Conservation (phyloP, 495 filamentous ascomycete species). For the Chaetomium tenue region DNA sequence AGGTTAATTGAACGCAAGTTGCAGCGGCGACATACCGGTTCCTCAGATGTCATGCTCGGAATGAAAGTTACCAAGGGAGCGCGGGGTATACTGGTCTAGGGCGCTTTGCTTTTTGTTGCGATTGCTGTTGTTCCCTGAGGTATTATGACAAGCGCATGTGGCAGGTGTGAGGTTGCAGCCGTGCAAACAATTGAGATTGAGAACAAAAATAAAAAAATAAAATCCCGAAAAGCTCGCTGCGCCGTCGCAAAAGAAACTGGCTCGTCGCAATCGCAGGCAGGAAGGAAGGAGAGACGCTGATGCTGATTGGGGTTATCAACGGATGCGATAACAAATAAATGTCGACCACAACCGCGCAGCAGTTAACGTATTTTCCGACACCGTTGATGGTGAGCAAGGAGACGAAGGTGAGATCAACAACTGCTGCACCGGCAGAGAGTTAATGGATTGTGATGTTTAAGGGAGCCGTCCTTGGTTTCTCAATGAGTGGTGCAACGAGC, state of each 20-base stretch:
- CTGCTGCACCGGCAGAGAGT: conserved; percentile 3
- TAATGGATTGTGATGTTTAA: conserved; percentile 32
- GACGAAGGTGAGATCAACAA: conserved; percentile 11
- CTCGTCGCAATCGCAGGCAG: background rate
- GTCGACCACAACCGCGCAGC: conserved; percentile 18
- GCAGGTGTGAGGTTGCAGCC: background rate
- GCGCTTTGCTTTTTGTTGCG: background rate
- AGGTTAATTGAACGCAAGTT: background rate
- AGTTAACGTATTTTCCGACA: background rate
- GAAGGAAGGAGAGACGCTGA: background rate
- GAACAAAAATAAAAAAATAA: background rate
- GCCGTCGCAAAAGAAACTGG: conserved; percentile 2
- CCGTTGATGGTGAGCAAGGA: conserved; percentile 15
- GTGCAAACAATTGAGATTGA: background rate
- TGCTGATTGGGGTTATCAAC: background rate
- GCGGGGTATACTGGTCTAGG: background rate
- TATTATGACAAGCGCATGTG: background rate
- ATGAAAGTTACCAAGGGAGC: background rate
- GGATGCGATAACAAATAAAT: conserved; percentile 4
- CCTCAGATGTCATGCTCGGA: conserved; percentile 40
- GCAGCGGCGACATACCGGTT: conserved; percentile 39
- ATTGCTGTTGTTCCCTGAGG: background rate
- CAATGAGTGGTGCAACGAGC: conserved; percentile 3
- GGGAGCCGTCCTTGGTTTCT: conserved; percentile 13
- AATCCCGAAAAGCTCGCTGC: background rate